These are phyloP conservation scores for Cladophialophora psammophila DNA, from an alignment of 2,329 filamentous ascomycete species.

Conservation along the genomic window DNA sequence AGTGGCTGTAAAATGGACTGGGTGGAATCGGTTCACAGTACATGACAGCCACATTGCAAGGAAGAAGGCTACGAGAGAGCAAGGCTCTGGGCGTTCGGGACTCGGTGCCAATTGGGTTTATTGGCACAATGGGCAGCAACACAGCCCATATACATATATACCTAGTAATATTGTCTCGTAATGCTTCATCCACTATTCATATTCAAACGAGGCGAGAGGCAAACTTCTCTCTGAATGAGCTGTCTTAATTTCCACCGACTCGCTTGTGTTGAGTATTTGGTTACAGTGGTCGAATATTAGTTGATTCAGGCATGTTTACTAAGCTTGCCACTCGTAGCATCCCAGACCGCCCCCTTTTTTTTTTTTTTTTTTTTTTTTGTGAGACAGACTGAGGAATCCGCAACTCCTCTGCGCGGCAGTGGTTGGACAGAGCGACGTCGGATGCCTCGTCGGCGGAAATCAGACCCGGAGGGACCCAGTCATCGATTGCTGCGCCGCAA, in stretches of 20 bases:
- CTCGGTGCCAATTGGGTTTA: neutral
- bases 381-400: slow-evolving; percentile 8
- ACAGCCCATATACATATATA: neutral
- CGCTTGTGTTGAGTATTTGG: no score
- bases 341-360: no score
- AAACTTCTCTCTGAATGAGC: no score
- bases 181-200: neutral
- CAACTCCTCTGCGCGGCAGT: slow-evolving; percentile 44
- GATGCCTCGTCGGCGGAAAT: slow-evolving; percentile 43
- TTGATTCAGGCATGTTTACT: no score
- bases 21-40: slow-evolving; percentile 12
- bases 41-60: neutral
- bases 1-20: neutral
- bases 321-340: no score
- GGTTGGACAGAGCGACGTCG: slow-evolving; percentile 46
- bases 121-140: neutral
- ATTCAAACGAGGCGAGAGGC: neutral
- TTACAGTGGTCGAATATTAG: no score
- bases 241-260: no score
- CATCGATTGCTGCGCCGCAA: slow-evolving; percentile 46
- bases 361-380: no score
- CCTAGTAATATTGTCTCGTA: neutral
- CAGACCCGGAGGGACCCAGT: neutral
- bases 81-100: neutral
- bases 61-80: neutral